Evolutionary conservation across 257 asterid species (phyloP), one percentile per base, ranked within the genome.

Genomic region (Lantana camara): DNA sequence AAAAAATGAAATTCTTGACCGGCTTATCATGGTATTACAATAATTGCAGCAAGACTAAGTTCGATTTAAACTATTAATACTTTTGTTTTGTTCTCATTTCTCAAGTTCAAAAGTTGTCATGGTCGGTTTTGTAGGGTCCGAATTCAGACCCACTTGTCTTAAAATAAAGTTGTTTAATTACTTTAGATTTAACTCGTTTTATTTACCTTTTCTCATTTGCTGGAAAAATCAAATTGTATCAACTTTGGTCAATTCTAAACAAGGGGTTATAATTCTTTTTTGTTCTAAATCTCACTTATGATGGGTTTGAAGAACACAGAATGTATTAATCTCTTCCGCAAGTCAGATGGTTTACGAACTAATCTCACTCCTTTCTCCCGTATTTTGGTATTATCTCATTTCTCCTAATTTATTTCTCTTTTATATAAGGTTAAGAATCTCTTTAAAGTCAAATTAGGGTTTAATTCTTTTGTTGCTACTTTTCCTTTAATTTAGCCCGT

Each of bases 71-170:
- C n/a, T 48, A 17, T 32, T n/a, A 32, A 27, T 34, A 46, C 52
- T 21, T 30, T 48, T 68, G 61, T 59, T 40, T 37, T 60, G 24
- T 37, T 38, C 27, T 27, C 38, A 48, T 37, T 41, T 50, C 13
- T 37, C 17, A 27, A 35, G 17, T 15, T 38, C 15, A 69, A 69
- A 69, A 13, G 52, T 56, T 24, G 12, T 38, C 12, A 15, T 41
- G 74, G 69, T 42, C 74, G 74, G 68, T 60, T 60, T 38, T 60
- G 74, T 69, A 32, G 74, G 67, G 57, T 40, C 62, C 20, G 14
- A 40, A 24, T 29, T 3, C 15, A 30, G 27, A 41, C 57, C 64
- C 9, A 50, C 55, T 69, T 69, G 62, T 59, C 47, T 49, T n/a
- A n/a, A 58, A 48, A 20, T 24, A 13, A 7, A 42, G 44, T 13